Evolutionary conservation across 2,329 filamentous ascomycete species (phyloP), one percentile per base, ranked within the genome.

Genomic region (Calonectria honghensis): DNA sequence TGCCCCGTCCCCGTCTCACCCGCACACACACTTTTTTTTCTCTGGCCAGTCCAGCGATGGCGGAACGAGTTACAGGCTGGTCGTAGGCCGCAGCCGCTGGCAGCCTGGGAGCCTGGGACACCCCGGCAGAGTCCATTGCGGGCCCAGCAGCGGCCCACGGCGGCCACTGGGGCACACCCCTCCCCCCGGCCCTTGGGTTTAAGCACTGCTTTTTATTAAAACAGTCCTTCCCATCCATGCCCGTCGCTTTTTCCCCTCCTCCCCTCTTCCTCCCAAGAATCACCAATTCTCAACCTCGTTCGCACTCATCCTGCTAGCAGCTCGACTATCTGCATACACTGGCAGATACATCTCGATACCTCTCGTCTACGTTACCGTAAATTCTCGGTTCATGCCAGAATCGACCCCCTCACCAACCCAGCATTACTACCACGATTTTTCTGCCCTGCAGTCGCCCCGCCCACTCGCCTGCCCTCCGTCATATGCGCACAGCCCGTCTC

Each of bases 121-220:
- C 59, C 67, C 72, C 66, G 20, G 67, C 50, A 69, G 35, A 64
- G 29, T 32, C 66, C 70, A 65, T 41, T 57, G 66, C 71, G 66
- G 71, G 66, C 71, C 70, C 57, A 54, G 31, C 52, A 41, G 63
- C 64, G 70, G 70, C 52, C 66, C 64, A 67, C 54, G 39, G 50
- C 63, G 61, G 70, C 63, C 68, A 71, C 72, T 71, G 72, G 71
- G 71, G 59, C 71, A 73, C 71, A 76, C 72, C 76, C 66, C 72
- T 54, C 64, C 72, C 77, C 77, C 77, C 61, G 69, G 75, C 73
- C 75, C 78, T 75, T 80, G 76, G 75, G 73, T 78, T 79, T 69
- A 79, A 76, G 78, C 76, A 80, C 76, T 76, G 77, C 64, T 63
- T 80, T 81, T 81, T 78, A 81, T 81, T 81, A 78, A 81, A 81